Evolutionary conservation across 2,329 filamentous ascomycete genomes (phyloP).

Genomic region (Fusarium sp.): DNA sequence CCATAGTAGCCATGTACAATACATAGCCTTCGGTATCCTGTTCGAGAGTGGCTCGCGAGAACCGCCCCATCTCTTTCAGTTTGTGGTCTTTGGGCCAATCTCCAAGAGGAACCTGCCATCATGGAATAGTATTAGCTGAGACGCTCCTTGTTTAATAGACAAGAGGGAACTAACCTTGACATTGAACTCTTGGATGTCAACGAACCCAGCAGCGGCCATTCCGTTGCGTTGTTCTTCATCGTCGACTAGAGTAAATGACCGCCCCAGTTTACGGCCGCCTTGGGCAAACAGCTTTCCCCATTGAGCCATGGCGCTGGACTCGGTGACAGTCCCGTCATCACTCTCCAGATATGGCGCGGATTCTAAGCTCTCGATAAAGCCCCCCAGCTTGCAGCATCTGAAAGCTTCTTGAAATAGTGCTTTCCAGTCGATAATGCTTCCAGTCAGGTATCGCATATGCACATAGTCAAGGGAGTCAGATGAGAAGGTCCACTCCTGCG

Average conservation of each 20-base stretch:
- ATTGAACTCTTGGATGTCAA: neutral
- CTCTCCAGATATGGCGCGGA: constrained; percentile 12
- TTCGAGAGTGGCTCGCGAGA: constrained; percentile 4
- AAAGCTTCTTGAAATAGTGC: constrained; percentile 9
- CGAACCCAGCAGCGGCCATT: neutral
- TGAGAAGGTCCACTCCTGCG: constrained; percentile 19
- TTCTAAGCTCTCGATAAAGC: constrained; percentile 17
- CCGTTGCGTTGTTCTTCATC: neutral
- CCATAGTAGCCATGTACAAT: constrained; percentile 5
- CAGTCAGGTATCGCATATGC: constrained; percentile 19
- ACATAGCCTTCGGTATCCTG: constrained; percentile 6
- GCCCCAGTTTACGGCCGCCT: neutral
- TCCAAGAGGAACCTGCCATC: neutral
- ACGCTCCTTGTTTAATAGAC: neutral
- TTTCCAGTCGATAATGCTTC: constrained; percentile 12
- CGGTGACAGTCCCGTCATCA: neutral
- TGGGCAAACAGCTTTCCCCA: neutral
- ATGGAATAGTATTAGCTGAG: neutral
- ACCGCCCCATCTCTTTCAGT: constrained; percentile 3
- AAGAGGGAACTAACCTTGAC: neutral
- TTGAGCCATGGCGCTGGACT: neutral
- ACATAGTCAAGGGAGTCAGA: constrained; percentile 8
- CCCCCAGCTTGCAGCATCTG: neutral
- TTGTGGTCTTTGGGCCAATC: neutral
- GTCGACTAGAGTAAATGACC: neutral